phyloP scores from a whole-genome alignment of 495 filamentous ascomycete species.

The Penicillium egyptiacum region DNA sequence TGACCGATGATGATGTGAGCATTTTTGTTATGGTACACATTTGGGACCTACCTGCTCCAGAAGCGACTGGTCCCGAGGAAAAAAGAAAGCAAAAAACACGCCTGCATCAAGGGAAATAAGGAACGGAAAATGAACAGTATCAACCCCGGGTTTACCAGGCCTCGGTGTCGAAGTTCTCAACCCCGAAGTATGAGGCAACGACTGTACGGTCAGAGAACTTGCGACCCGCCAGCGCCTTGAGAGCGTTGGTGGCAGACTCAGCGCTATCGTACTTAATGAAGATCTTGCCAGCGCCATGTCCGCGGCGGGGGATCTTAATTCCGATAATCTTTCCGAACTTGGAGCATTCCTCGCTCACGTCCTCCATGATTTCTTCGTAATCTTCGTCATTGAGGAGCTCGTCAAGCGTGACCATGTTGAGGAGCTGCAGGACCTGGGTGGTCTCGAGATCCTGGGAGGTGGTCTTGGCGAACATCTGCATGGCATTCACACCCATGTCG shows the following conservation, averaged over 20 bases:
- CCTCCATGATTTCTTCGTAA: conserved; percentile 95
- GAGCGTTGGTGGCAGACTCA: conserved; percentile 77
- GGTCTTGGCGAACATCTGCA: conserved; percentile 97
- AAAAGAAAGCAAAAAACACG: conserved; percentile 8
- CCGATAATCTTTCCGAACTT: conserved; percentile 85
- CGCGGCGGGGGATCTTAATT: conserved; percentile 87
- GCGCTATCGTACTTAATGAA: conserved; percentile 86
- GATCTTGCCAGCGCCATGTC: conserved; percentile 93
- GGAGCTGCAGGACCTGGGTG: conserved; percentile 79
- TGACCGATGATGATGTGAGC: conserved; percentile 8
- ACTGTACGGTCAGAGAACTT: conserved; percentile 96
- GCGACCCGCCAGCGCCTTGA: conserved; percentile 82
- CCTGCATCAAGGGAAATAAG: conserved; percentile 15
- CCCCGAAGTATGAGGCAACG: conserved; percentile 92
- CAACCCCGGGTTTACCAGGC: conserved; percentile 22
- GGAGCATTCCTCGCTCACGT: conserved; percentile 84
- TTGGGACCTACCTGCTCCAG: conserved; percentile 8
- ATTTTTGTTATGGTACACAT: conserved; percentile 16
- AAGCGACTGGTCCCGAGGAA: conserved; percentile 13
- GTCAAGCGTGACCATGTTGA: conserved; percentile 98
- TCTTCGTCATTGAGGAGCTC: conserved; percentile 92
- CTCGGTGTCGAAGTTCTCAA: conserved; percentile 42
- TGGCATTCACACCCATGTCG: conserved; percentile 95
- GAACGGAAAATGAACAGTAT: conserved; percentile 6
- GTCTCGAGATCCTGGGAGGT: conserved; percentile 74